phyloP scores from a whole-genome alignment of 2,329 filamentous ascomycete species.

The Metarhizium rileyi region DNA sequence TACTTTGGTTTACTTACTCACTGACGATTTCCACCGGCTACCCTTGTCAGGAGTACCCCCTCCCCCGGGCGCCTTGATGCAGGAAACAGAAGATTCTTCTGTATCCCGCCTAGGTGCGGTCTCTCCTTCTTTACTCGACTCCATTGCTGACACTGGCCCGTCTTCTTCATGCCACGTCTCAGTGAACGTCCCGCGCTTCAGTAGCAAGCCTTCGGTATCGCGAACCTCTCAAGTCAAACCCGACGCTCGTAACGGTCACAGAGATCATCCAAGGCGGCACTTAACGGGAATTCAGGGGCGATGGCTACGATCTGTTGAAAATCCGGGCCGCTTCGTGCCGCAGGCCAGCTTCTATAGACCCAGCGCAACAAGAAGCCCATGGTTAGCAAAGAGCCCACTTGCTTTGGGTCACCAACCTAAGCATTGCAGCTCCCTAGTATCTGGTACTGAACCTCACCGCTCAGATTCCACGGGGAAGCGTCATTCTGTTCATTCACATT shows the following conservation, averaged over 20 bases:
- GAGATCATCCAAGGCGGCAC: conserved; percentile 8
- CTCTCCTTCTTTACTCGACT: background rate
- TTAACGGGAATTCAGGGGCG: conserved; percentile 2
- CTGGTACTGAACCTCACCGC: conserved; percentile 5
- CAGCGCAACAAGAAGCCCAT: background rate
- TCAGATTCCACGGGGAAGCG: conserved; percentile 17
- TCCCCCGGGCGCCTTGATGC: conserved; percentile 22
- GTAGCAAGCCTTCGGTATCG: background rate
- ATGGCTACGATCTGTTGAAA: conserved; percentile 12
- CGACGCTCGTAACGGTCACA: conserved; percentile 3
- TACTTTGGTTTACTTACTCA: background rate
- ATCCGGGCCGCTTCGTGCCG: conserved; percentile 9
- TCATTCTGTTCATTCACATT: conserved; percentile 12
- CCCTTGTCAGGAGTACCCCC: conserved; percentile 7
- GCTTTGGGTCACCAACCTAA: background rate
- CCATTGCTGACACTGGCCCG: conserved; percentile 8
- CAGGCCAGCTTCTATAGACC: background rate
- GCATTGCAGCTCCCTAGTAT: background rate
- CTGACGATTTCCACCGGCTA: background rate
- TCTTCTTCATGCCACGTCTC: conserved; percentile 4
- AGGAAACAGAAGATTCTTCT: conserved; percentile 12
- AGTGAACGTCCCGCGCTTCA: background rate
- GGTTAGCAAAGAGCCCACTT: background rate
- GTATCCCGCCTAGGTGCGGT: background rate
- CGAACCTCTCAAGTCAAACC: background rate